Evolutionary conservation across 2,329 filamentous ascomycete genomes (phyloP).

Genomic region (Corinectria fuckeliana): DNA sequence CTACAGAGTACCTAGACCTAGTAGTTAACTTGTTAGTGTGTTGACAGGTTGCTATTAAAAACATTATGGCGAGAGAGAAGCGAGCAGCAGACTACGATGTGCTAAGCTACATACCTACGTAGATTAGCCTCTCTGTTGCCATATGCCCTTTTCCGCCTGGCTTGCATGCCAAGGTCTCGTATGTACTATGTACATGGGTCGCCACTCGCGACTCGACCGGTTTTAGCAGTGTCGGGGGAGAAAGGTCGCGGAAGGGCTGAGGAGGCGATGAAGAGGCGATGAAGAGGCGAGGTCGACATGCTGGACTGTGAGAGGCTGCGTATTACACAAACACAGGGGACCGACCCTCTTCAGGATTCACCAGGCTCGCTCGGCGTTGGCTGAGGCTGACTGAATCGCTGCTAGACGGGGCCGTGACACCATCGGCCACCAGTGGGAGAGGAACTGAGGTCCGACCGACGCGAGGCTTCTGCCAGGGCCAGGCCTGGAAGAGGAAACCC

Average conservation of each 20-base stretch:
- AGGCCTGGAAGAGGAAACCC: neutral
- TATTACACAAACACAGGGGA: no score
- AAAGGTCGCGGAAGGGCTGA: constrained; percentile 11
- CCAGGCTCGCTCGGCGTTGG: neutral
- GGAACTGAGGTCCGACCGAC: neutral
- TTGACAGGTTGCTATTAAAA: constrained; percentile 32
- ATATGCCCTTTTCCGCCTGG: constrained; percentile 4
- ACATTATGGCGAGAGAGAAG: constrained; percentile 5
- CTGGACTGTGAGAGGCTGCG: constrained; percentile 3
- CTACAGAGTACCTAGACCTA: no score
- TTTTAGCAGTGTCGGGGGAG: constrained; percentile 4
- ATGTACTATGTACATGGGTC: no score
- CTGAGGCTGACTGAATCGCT: constrained; percentile 25
- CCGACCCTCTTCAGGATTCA: neutral
- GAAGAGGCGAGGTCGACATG: constrained; percentile 24
- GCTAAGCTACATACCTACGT: no score
- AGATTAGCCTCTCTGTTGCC: no score
- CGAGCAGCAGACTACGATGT: neutral
- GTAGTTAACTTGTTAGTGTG: neutral
- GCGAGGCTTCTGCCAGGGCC: neutral
- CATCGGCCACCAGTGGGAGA: neutral
- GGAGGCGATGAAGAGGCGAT: constrained; percentile 11
- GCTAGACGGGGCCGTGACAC: constrained; percentile 7
- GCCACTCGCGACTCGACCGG: constrained; percentile 8
- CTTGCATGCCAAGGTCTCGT: constrained; percentile 12